Conservation (phyloP, 441 rosid species). For the Pelargonium fulgidum region DNA sequence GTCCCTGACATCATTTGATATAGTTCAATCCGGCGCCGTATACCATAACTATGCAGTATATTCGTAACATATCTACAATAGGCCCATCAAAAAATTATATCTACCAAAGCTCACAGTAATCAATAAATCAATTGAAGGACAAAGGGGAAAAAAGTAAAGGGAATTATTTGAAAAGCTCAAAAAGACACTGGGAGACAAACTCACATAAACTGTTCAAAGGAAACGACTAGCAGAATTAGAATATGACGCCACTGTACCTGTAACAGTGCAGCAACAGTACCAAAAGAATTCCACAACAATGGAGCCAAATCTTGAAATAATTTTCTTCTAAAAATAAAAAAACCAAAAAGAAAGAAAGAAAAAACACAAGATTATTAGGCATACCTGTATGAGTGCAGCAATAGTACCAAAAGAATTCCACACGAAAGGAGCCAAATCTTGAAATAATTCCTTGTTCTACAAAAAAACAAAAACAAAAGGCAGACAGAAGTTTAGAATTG, state of each 20-base stretch:
- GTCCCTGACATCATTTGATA: not conserved
- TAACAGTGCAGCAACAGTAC: conserved; percentile 68
- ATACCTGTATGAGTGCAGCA: conserved; percentile 34
- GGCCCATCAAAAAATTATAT: not conserved
- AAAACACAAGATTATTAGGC: conserved; percentile 33
- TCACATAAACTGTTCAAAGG: not conserved
- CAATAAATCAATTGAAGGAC: not conserved
- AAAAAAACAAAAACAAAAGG: conserved; percentile 24
- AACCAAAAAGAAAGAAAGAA: not conserved
- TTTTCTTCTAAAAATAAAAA: conserved; percentile 51
- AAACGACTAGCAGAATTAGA: not conserved
- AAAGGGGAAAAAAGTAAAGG: too few relatives aligned
- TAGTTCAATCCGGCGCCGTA: not conserved
- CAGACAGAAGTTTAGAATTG: conserved; percentile 29
- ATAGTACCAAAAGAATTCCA: conserved; percentile 37
- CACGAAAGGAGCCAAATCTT: conserved; percentile 39
- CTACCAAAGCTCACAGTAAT: not conserved
- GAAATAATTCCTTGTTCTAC: conserved; percentile 33
- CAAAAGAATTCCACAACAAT: conserved; percentile 74
- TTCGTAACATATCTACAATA: not conserved
- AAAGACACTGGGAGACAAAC: not conserved
- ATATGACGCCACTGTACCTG: conserved; percentile 44
- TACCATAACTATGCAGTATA: not conserved
- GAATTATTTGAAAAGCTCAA: not conserved
- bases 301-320: conserved; percentile 87